Conservation (phyloP, 768 basidiomycete species). For the Boletus rufocinnamomeus region DNA sequence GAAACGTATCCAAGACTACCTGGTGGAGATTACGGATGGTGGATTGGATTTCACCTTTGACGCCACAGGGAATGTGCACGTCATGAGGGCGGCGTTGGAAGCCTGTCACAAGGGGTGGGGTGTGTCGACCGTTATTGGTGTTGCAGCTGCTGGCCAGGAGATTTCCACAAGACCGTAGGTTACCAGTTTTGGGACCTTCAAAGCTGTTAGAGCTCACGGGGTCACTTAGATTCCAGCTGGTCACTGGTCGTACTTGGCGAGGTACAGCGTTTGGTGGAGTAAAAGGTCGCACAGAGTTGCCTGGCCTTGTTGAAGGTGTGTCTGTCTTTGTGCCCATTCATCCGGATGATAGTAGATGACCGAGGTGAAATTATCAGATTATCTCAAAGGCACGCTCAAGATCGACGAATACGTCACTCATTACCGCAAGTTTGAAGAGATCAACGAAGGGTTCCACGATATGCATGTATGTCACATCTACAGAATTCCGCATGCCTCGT, state of each 20-base stretch:
- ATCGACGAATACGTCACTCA: conserved; percentile 98
- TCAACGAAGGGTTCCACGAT: conserved; percentile 88
- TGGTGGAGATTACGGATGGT: conserved; percentile 93
- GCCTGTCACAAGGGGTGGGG: conserved; percentile 99
- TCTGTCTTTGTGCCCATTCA: neutral
- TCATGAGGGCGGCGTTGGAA: conserved; percentile 95
- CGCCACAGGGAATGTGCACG: conserved; percentile 91
- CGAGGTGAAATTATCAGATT: conserved; percentile 50
- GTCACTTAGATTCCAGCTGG: conserved; percentile 52
- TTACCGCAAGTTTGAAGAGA: conserved; percentile 66
- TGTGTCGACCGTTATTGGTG: conserved; percentile 92
- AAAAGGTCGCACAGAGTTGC: conserved; percentile 95
- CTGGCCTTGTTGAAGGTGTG: conserved; percentile 87
- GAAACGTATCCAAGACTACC: conserved; percentile 83
- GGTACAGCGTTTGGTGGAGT: conserved; percentile 97
- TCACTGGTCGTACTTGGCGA: conserved; percentile 93
- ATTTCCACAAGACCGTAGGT: conserved; percentile 85
- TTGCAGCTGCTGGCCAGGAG: conserved; percentile 96
- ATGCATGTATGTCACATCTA: conserved; percentile 82
- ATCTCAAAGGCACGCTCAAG: conserved; percentile 77
- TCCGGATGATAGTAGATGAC: neutral
- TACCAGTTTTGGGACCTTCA: neutral
- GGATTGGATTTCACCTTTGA: conserved; percentile 98
- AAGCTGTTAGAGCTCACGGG: conserved; percentile 8
- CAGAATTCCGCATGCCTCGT: neutral